Conservation (phyloP, 495 filamentous ascomycete genomes). For the Talaromyces nanjingensis region DNA sequence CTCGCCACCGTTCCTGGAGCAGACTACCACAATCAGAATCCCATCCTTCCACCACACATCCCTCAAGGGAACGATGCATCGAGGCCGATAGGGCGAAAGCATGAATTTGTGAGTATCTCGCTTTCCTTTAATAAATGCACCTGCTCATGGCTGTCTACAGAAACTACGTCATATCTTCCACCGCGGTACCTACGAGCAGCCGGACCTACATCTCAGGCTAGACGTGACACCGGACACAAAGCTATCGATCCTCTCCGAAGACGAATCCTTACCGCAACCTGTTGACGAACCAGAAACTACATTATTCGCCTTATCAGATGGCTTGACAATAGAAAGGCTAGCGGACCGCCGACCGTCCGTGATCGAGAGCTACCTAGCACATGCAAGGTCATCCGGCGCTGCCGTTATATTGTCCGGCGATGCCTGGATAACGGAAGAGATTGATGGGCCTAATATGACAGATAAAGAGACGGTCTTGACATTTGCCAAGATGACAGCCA, state of each 20-base stretch:
- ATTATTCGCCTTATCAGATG: conserved; percentile 50
- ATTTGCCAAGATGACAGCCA: conserved; percentile 77
- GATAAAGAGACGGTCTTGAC: conserved; percentile 79
- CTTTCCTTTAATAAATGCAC: background rate
- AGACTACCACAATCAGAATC: conserved; percentile 1
- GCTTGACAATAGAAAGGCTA: conserved; percentile 68
- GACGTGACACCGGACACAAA: conserved; percentile 61
- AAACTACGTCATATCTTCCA: conserved; percentile 85
- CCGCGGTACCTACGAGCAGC: conserved; percentile 70
- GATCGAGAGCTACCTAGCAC: conserved; percentile 68
- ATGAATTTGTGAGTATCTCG: conserved; percentile 9
- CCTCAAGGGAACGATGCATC: background rate
- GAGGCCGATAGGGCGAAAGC: background rate
- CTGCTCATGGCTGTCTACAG: conserved; percentile 34
- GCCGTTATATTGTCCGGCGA: conserved; percentile 53
- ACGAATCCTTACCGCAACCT: conserved; percentile 41
- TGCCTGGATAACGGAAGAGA: conserved; percentile 78
- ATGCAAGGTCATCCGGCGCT: conserved; percentile 55
- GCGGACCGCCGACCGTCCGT: conserved; percentile 66
- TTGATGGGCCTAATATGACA: conserved; percentile 72
- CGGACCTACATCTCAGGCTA: conserved; percentile 62
- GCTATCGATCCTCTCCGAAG: conserved; percentile 60
- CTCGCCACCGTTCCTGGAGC: conserved; percentile 4
- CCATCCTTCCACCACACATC: conserved; percentile 8
- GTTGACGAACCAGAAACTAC: conserved; percentile 18